Base-by-base conservation (phyloP, 352 stramenopile genomes). In the Phytophthora chlamydospora region DNA sequence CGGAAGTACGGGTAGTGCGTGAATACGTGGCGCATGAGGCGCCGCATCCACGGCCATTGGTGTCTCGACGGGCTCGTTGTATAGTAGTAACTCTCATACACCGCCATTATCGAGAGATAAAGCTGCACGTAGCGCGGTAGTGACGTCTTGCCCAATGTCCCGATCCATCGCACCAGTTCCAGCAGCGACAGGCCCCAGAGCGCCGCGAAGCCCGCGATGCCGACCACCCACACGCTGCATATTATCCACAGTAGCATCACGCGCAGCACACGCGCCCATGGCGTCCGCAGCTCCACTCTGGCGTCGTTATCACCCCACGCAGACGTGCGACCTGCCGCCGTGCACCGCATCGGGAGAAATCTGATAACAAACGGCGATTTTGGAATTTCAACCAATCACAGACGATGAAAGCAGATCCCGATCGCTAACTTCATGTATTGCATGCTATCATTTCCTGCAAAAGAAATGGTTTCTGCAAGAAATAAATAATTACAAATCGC, bases 1-100 rank as follows among this genome's bases (percentile, higher is more conserved):
- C 70, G 73, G 58, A 85, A 85, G 61, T 85, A 85, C 36, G 61
- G 75, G 54, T 68, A 75, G 16, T 78, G 47, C 38, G 83, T 76
- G 24, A 90, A 59, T 10, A 71, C 48, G 31, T 70, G 66, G 45
- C 85, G 75, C 19, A 81, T 71, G 3, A 59, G n/a, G 17, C 66
- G 39, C 13, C 78, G 66, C 45, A 83, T 63, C 13, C 67, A 58
- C 16, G 75, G 74, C 77, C 80, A 89, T 35, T 58, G 40, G 45
- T 73, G 64, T n/a, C 62, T 48, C n/a, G 49, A 62, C 1, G 12
- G 24, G 8, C 62, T 65, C 2, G 34, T 66, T 29, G 76, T 9
- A 11, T 44, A 51, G 40, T 78, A 68, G 47, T 80, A 83, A 21
- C 73, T 69, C 41, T 76, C 72, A 56, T 86, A 81, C 24, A 78